phyloP scores from a whole-genome alignment of 2,329 filamentous ascomycete species.

The Botrytis aclada region DNA sequence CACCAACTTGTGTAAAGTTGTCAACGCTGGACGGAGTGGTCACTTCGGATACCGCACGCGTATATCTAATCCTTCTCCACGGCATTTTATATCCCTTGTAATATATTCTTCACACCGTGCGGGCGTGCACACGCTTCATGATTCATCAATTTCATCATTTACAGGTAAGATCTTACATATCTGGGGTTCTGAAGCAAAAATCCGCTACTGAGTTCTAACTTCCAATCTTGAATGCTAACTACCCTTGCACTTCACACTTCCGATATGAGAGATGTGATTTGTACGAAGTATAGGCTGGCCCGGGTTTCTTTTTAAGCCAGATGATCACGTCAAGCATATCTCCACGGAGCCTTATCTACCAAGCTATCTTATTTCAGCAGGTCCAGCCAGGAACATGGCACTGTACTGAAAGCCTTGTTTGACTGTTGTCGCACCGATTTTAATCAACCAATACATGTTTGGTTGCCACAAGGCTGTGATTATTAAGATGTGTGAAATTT shows the following conservation, averaged over 20 bases:
- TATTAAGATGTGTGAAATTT: neutral
- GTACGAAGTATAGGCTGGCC: neutral
- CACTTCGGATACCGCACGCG: neutral
- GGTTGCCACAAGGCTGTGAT: constrained; percentile 4
- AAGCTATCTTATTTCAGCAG: neutral
- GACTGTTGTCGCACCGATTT: constrained; percentile 1
- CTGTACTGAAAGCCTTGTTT: constrained; percentile 7
- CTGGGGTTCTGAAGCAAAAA: neutral
- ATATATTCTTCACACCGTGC: neutral
- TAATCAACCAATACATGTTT: neutral
- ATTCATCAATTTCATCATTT: constrained; percentile 2
- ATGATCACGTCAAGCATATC: constrained; percentile 3
- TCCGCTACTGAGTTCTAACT: neutral
- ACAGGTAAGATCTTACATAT: neutral
- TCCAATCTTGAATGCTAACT: neutral
- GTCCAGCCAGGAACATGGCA: neutral
- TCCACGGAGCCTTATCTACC: constrained; percentile 16
- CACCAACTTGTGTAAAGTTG: neutral
- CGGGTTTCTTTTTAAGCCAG: neutral
- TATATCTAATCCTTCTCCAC: neutral
- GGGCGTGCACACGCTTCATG: neutral
- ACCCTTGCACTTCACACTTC: neutral
- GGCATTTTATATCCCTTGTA: neutral
- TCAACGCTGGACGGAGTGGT: neutral
- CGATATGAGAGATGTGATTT: neutral